Percentiles rank a stretch among this genome's conserved stretches.
phyloP scores from a whole-genome alignment of 2,329 filamentous ascomycete genomes.

The Aspergillus arachidicola region DNA sequence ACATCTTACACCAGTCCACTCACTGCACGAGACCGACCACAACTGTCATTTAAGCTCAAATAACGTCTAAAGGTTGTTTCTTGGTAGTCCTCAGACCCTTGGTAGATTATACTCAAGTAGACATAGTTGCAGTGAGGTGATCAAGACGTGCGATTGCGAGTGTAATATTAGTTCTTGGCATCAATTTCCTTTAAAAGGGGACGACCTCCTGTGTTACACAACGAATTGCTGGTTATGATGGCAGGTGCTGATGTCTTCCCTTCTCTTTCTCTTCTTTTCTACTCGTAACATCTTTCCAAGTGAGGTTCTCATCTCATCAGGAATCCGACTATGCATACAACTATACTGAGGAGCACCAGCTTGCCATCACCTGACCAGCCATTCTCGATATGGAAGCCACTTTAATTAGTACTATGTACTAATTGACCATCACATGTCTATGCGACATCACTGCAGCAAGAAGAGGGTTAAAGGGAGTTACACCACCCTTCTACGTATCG shows the following conservation, averaged over 20 bases:
- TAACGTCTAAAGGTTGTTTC: conserved; percentile 24
- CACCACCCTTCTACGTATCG: background rate
- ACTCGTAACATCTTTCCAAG: background rate
- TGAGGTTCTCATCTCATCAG: background rate
- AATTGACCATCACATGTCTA: background rate
- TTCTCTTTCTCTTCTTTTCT: background rate
- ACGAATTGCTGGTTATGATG: background rate
- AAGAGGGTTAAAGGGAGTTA: background rate
- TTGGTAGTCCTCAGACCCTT: conserved; percentile 17
- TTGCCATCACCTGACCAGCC: background rate
- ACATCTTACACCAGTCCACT: conserved; percentile 14
- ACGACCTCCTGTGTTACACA: conserved; percentile 1
- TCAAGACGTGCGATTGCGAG: conserved; percentile 34
- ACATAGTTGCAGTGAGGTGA: conserved; percentile 35
- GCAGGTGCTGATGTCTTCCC: background rate
- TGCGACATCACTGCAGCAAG: background rate
- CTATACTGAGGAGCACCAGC: too few species aligned
- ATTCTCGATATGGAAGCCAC: background rate
- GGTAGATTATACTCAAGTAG: conserved; percentile 17
- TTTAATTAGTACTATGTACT: background rate
- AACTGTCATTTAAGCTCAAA: conserved; percentile 25
- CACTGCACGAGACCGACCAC: conserved; percentile 11
- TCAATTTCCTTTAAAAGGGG: conserved; percentile 20
- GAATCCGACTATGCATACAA: background rate
- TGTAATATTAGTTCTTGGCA: conserved; percentile 27